Conservation (phyloP, 306 rosid genomes). For the Prunus mira region DNA sequence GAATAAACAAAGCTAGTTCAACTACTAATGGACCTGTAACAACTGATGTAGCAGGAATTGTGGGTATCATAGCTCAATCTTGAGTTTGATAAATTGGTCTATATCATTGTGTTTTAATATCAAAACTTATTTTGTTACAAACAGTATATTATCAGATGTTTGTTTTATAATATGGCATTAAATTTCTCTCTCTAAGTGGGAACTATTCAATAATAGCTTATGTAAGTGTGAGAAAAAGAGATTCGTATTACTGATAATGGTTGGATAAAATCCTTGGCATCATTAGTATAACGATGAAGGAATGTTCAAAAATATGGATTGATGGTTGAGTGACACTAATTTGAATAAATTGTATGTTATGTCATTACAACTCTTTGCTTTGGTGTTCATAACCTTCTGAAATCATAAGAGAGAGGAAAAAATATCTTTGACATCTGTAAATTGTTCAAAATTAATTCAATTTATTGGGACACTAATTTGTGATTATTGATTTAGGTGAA, state of each 20-base stretch:
- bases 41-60: background rate
- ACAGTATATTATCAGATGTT: no score
- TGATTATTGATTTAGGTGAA: conserved; percentile 51
- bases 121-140: no score
- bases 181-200: no score
- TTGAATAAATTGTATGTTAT: background rate
- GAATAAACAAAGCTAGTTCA: no score
- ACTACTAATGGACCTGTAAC: background rate
- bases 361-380: background rate
- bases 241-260: background rate
- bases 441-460: background rate
- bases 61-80: background rate
- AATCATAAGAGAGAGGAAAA: background rate
- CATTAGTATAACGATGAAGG: background rate
- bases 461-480: background rate
- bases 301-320: background rate
- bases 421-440: background rate
- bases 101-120: background rate
- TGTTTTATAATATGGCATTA: no score
- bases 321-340: background rate
- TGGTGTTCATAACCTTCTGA: background rate
- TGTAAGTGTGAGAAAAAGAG: background rate
- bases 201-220: background rate
- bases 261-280: background rate
- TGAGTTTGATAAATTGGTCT: background rate